Conservation (phyloP, 352 stramenopile species). For the Globisporangium abappressorium region DNA sequence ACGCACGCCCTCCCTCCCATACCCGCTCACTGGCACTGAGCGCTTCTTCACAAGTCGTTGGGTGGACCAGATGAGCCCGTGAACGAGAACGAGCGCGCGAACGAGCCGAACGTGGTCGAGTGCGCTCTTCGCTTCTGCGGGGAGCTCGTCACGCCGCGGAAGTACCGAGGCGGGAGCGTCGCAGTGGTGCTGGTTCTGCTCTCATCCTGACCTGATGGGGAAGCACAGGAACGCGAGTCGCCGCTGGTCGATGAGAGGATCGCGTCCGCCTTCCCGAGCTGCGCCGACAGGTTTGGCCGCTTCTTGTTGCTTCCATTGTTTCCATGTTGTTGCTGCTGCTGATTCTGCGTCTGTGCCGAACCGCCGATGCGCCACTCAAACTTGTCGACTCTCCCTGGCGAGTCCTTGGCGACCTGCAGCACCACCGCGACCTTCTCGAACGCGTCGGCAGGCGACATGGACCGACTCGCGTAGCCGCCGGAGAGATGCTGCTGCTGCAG, state of each 20-base stretch:
- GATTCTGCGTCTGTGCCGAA: background rate
- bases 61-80: constrained; percentile 8
- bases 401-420: constrained; percentile 43
- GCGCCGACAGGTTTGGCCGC: constrained; percentile 7
- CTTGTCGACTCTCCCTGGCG: constrained; percentile 57
- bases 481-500: constrained; percentile 15
- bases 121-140: constrained; percentile 74
- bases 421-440: constrained; percentile 55
- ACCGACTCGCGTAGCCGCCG: constrained; percentile 23
- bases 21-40: background rate
- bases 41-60: constrained; percentile 13
- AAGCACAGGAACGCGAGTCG: background rate
- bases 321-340: background rate
- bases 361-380: constrained; percentile 49
- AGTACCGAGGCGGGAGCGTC: constrained; percentile 63
- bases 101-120: constrained; percentile 76
- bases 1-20: background rate
- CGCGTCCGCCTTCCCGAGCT: constrained; percentile 6
- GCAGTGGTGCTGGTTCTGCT: background rate
- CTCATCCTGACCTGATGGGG: background rate
- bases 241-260: background rate
- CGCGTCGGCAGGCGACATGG: constrained; percentile 53
- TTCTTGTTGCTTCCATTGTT: background rate
- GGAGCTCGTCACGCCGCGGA: constrained; percentile 40
- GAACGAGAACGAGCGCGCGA: constrained; percentile 78